Evolutionary conservation across 1,139 yeast genomes (phyloP).

Genomic region (Debaryomycetaceae sp.): DNA sequence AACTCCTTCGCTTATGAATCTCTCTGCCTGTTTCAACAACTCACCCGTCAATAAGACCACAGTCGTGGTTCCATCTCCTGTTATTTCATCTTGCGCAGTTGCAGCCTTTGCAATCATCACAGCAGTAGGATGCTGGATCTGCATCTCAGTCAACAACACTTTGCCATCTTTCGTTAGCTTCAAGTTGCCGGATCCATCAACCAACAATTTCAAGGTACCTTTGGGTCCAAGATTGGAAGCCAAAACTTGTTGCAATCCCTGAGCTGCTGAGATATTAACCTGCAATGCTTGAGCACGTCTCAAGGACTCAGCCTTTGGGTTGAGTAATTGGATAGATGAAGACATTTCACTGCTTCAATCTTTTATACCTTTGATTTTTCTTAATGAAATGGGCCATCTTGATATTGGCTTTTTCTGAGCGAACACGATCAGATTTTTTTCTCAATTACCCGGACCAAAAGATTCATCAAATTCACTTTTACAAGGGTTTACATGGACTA

Average conservation of each 20-base stretch:
- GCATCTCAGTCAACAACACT: conserved; percentile 92
- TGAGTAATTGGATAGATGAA: conserved; percentile 79
- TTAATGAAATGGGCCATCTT: neutral
- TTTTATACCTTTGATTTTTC: neutral
- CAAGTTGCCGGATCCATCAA: conserved; percentile 94
- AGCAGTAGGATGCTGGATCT: conserved; percentile 99
- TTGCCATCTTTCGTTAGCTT: conserved; percentile 97
- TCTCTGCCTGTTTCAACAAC: conserved; percentile 87
- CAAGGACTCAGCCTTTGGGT: conserved; percentile 95
- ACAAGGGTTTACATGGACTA: no score
- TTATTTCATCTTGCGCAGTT: conserved; percentile 96
- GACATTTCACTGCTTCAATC: conserved; percentile 23
- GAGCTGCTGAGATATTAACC: conserved; percentile 94
- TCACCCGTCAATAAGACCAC: conserved; percentile 95
- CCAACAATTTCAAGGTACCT: conserved; percentile 94
- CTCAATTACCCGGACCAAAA: conserved; percentile 5
- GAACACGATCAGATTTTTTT: conserved; percentile 7
- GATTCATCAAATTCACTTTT: no score
- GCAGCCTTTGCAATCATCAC: conserved; percentile 99
- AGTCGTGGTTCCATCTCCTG: conserved; percentile 99
- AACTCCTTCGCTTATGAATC: conserved; percentile 88
- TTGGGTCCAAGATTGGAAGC: conserved; percentile 94
- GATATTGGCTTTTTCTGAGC: conserved; percentile 5
- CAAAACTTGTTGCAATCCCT: conserved; percentile 89
- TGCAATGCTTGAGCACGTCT: conserved; percentile 93